Evolutionary conservation across 2,329 filamentous ascomycete species (phyloP).

Genomic region (Trichoderma semiorbis): DNA sequence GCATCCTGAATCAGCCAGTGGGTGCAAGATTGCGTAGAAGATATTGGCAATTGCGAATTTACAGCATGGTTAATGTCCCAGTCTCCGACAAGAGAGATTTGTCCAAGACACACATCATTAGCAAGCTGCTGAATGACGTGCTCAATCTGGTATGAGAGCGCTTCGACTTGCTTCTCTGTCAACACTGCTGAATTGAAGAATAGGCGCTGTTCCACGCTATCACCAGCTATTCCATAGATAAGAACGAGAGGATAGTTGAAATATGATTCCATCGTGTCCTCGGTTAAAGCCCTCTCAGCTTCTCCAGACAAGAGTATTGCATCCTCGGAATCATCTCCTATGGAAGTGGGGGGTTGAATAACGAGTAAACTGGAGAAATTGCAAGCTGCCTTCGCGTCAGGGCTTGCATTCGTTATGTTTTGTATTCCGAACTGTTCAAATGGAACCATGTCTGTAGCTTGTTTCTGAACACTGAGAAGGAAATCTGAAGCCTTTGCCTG

Average conservation of each 20-base stretch:
- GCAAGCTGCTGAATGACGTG: slow-evolving; percentile 2
- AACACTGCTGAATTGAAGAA: not conserved
- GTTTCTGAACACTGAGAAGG: slow-evolving; percentile 18
- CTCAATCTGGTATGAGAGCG: not conserved
- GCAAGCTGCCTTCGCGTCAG: not conserved
- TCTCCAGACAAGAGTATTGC: not conserved
- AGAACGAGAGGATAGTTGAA: slow-evolving; percentile 12
- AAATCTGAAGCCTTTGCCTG: not conserved
- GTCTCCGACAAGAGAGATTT: not conserved
- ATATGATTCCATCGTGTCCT: not conserved
- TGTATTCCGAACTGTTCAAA: slow-evolving; percentile 24
- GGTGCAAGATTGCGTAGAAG: slow-evolving; percentile 27
- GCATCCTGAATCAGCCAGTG: slow-evolving; percentile 16
- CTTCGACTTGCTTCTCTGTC: not conserved
- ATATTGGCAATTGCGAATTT: not conserved
- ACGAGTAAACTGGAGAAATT: not conserved
- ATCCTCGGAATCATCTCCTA: not conserved
- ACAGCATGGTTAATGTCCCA: not conserved
- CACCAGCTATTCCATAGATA: not conserved
- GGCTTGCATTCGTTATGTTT: slow-evolving; percentile 4
- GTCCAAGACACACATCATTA: not conserved
- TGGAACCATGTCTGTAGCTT: slow-evolving; percentile 20
- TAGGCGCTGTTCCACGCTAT: not conserved
- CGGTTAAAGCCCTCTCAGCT: not conserved
- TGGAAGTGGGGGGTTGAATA: not conserved